Evolutionary conservation across 2,329 filamentous ascomycete species (phyloP).

Genomic region (Scortechinia acanthostroma): DNA sequence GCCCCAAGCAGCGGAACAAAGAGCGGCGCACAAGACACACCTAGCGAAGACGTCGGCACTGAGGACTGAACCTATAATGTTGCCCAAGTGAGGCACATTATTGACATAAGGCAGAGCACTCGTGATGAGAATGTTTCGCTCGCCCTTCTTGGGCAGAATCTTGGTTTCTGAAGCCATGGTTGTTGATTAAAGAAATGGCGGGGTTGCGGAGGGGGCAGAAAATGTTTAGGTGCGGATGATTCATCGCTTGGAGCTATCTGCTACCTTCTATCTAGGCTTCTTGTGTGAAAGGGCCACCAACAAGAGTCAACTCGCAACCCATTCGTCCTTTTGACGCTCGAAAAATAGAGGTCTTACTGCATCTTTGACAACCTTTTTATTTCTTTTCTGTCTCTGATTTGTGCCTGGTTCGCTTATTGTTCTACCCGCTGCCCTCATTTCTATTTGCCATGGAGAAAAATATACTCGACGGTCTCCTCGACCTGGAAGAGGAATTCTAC

Average conservation of each 20-base stretch:
- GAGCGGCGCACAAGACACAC: no score
- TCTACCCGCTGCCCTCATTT: no score
- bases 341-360: no score
- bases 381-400: no score
- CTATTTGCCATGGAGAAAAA: neutral
- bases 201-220: neutral
- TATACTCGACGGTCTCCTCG: constrained; percentile 43
- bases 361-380: no score
- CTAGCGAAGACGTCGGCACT: constrained; percentile 77
- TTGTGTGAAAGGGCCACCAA: no score
- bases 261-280: no score
- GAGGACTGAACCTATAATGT: constrained; percentile 80
- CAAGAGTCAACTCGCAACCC: no score
- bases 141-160: constrained; percentile 63
- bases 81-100: constrained; percentile 60
- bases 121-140: constrained; percentile 84
- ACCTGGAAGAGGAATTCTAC: constrained; percentile 55
- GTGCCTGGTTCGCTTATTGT: no score
- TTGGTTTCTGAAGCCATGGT: neutral
- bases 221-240: neutral
- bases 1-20: no score
- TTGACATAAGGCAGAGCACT: constrained; percentile 84
- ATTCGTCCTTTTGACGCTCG: no score
- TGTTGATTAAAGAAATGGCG: neutral
- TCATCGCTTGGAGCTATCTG: no score